Percentiles rank a stretch among this genome's conserved stretches.
Conservation (phyloP, 2,329 filamentous ascomycete species). For the Monilinia fructigena region DNA sequence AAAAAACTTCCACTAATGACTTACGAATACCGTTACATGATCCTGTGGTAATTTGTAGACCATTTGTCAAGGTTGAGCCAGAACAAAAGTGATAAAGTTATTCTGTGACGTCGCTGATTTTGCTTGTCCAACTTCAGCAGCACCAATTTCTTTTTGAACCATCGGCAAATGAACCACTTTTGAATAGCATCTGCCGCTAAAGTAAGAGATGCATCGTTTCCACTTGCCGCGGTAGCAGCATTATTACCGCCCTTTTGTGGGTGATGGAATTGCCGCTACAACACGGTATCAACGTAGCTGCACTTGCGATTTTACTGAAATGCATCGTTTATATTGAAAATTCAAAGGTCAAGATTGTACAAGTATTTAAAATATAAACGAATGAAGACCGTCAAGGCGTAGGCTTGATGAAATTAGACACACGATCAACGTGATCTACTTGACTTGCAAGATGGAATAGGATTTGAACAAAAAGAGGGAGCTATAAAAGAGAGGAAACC, state of each 20-base stretch:
- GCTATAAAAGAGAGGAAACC: constrained; percentile 37
- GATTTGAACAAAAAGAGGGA: constrained; percentile 32
- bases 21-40: constrained; percentile 56
- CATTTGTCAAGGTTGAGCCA: constrained; percentile 55
- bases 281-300: constrained; percentile 33
- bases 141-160: constrained; percentile 34
- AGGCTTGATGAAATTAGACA: constrained; percentile 36
- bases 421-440: constrained; percentile 43
- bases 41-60: constrained; percentile 54
- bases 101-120: constrained; percentile 36
- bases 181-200: constrained; percentile 35
- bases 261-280: constrained; percentile 28
- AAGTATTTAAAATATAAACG: constrained; percentile 31
- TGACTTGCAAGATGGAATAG: constrained; percentile 39
- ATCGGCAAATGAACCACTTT: constrained; percentile 36
- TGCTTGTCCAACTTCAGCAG: constrained; percentile 33
- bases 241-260: constrained; percentile 20
- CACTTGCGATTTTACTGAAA: constrained; percentile 34
- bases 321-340: constrained; percentile 23
- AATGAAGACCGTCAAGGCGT: constrained; percentile 40
- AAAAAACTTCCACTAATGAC: constrained; percentile 20
- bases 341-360: constrained; percentile 11
- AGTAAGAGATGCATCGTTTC: constrained; percentile 26
- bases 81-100: constrained; percentile 41
- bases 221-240: constrained; percentile 11